Evolutionary conservation across 495 filamentous ascomycete genomes (phyloP), one percentile per base, ranked within the genome.

Genomic region (Neurospora sp.): DNA sequence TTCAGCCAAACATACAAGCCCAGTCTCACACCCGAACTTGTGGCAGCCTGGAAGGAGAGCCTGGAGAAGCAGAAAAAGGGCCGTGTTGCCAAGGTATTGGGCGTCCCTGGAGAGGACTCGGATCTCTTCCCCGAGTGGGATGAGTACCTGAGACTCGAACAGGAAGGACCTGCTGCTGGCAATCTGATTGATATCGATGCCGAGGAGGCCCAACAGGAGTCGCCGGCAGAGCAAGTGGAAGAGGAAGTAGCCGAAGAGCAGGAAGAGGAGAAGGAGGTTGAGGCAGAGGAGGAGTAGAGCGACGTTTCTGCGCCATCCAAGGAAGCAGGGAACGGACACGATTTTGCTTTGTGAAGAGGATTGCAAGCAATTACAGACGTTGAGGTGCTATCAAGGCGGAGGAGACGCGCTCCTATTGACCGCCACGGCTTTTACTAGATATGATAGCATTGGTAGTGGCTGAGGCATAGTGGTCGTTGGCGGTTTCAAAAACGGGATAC

Each of bases 71-170:
- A 82, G 70, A 94, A 94, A 78, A 97, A 96, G 85, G 88, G 88
- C 19, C 94, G 95, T 75, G 90, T 97, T 6, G 88, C 90, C 15
- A 90, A 93, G 80, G 88, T 92, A 73, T 87, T 98, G 71, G 96
- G 92, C 73, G 86, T 94, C n/a, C 96, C 96, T 0, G 86, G 85
- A 7, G 91, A 94, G 62, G 96, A 99, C 77, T 92, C 91, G 69
- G 96, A 97, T 48, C 84, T 99, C 71, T 99, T 98, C 84, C 94
- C 95, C 0, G 93, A 97, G 77, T 98, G 94, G 95, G 92, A 96
- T 0, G 93, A 95, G 81, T 97, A 91, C 84, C 79, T 98, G 76
- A 87, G 84, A 77, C 77, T 97, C 70, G 96, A 98, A 85, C 89
- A 86, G 76, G 90, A 94, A 76, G 90, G 90, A 0, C 78, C 77